Percentiles rank a stretch among this genome's conserved stretches.
Evolutionary conservation across 192 early-diverging fungal genomes (phyloP).

Genomic region (Backusella morwellensis): DNA sequence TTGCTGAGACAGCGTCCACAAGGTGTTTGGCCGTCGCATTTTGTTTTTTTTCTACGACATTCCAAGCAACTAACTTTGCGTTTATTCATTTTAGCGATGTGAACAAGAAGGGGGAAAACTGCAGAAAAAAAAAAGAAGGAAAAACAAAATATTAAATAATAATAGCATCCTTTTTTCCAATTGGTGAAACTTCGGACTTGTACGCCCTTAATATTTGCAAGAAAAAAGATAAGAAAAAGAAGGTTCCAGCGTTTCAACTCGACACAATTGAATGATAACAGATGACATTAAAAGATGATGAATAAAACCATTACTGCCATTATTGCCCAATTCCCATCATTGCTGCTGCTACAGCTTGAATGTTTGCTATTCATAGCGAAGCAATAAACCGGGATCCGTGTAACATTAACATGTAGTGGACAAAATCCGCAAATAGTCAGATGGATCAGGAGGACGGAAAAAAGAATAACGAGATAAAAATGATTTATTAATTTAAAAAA

Average conservation of each 20-base stretch:
- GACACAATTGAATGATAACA: constrained; percentile 10
- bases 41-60: background rate
- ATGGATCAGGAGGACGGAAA: too few species aligned
- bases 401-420: background rate
- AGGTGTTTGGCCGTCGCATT: background rate
- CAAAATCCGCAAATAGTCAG: background rate
- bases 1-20: background rate
- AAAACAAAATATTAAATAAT: background rate
- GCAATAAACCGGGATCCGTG: background rate
- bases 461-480: too few species aligned
- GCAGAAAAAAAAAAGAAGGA: background rate
- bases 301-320: too few species aligned
- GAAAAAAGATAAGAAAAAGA: background rate
- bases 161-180: background rate
- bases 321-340: too few species aligned
- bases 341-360: background rate
- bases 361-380: constrained; percentile 4
- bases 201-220: background rate
- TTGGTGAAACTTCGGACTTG: background rate
- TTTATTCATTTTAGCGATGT: background rate
- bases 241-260: background rate
- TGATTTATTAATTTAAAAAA: too few species aligned
- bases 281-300: too few species aligned
- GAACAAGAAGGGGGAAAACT: background rate
- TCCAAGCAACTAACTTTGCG: background rate